phyloP scores from a whole-genome alignment of 345 rosid species.

The Hirschfeldia incana region DNA sequence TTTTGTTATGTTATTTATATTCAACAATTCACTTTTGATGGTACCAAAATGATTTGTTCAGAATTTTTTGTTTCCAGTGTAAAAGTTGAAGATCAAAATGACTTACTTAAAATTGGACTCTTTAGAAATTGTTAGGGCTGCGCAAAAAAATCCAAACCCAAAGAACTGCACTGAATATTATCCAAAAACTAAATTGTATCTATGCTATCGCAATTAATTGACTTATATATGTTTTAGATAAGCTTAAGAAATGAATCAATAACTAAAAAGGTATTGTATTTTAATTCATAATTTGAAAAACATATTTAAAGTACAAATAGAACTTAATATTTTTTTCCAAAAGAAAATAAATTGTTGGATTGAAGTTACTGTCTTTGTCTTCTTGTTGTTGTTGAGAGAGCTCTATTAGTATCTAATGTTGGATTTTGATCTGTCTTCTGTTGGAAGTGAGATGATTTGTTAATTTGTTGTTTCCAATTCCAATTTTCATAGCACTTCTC shows the following conservation, averaged over 20 bases:
- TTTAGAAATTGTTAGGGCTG: not conserved
- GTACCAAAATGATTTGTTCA: not conserved
- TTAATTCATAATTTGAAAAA: not conserved
- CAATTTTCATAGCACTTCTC: no score
- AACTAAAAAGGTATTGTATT: not conserved
- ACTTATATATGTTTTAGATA: not conserved
- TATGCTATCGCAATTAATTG: not conserved
- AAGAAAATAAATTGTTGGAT: no score
- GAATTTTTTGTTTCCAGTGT: not conserved
- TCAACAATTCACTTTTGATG: not conserved
- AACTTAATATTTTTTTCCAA: no score
- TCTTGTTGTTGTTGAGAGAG: no score
- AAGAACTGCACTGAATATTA: no score
- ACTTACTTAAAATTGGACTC: not conserved
- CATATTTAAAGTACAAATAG: no score
- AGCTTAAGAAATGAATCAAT: not conserved
- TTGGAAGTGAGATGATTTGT: no score
- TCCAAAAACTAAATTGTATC: not conserved
- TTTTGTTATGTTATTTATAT: not conserved
- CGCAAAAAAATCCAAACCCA: no score
- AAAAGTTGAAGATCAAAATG: not conserved
- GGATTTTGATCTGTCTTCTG: no score
- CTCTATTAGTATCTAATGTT: no score
- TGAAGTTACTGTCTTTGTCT: no score
- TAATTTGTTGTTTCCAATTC: no score